Conservation (phyloP, 2,329 filamentous ascomycete genomes). For the Claviceps capensis region DNA sequence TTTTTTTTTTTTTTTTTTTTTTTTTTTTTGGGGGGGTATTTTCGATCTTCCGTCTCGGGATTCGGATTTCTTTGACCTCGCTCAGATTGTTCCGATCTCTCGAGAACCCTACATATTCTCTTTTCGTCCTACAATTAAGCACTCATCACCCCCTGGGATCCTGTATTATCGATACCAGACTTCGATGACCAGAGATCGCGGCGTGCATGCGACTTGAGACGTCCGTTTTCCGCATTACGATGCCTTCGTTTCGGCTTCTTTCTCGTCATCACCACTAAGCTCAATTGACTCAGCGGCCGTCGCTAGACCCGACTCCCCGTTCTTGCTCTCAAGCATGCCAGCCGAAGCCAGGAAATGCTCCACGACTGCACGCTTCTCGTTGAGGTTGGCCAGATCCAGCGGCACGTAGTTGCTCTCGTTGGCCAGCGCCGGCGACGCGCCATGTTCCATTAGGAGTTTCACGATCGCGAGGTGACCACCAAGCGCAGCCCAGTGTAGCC, state of each 20-base stretch:
- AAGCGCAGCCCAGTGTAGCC: conserved; percentile 85
- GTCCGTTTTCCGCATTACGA: not conserved
- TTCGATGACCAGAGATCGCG: not conserved
- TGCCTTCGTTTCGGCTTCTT: conserved; percentile 9
- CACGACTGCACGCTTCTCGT: conserved; percentile 52
- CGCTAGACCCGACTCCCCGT: conserved; percentile 30
- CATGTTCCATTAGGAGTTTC: conserved; percentile 59
- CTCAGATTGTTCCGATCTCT: too few relatives aligned
- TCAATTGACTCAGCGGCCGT: conserved; percentile 24
- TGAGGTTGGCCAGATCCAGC: conserved; percentile 58
- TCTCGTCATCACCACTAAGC: conserved; percentile 19
- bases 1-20: too few relatives aligned
- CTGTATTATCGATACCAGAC: not conserved
- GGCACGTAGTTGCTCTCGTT: conserved; percentile 79
- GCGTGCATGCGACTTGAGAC: not conserved
- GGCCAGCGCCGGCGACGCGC: conserved; percentile 62
- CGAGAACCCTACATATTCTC: too few relatives aligned
- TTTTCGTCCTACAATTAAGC: too few relatives aligned
- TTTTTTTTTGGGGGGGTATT: too few relatives aligned
- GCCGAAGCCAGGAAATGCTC: conserved; percentile 43
- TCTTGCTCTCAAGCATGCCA: conserved; percentile 32
- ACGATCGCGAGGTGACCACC: conserved; percentile 77
- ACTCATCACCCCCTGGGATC: not conserved
- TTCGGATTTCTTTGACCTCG: too few relatives aligned
- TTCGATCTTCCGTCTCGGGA: too few relatives aligned